Evolutionary conservation across 2,329 filamentous ascomycete species (phyloP), one percentile per base, ranked within the genome.

Genomic region (Paraconiothyrium brasiliense): DNA sequence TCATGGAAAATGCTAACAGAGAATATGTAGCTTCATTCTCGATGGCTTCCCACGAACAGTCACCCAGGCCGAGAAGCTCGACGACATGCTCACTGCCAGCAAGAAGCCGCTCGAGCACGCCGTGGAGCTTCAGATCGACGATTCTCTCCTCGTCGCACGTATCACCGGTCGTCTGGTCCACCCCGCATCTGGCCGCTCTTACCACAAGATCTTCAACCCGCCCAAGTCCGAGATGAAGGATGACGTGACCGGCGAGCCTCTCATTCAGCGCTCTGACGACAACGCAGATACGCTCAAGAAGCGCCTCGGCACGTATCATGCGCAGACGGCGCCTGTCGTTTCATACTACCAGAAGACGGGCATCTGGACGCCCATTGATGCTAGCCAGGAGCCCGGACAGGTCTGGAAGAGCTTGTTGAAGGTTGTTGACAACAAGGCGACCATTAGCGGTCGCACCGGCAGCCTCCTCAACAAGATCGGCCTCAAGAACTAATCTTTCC

Each of bases 121-220:
- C 65, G 85, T 99, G 62, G 94, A 99, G 85, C 91, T 99, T 70
- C 89, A 98, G 83, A 98, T 99, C 77, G 94, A 98, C 81, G 95
- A 98, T 79, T 87, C 87, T 46, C 90, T 99, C 61, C 89, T 99
- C 62, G 94, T 99, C 65, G 90, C 94, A 70, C 92, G 95, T 77
- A 98, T 99, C 82, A 99, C 95, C 64, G 95, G 95, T 75, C 94
- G 95, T 76, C 86, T 99, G 65, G 86, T 99, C 73, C 95, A 99
- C 86, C 94, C 94, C 61, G 94, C 94, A 56, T 97, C 94, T 59
- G 95, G 95, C 69, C 93, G 95, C 77, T 93, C 92, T 71, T 99
- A 99, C 86, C 95, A 99, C 89, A 95, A 91, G 83, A 91, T 95
- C 81, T 99, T 99, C 90, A 98, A 97, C 88, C 95, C 95, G 55